Evolutionary conservation across 75 land plant genomes (phyloP).

Genomic region (Picea glauca): DNA sequence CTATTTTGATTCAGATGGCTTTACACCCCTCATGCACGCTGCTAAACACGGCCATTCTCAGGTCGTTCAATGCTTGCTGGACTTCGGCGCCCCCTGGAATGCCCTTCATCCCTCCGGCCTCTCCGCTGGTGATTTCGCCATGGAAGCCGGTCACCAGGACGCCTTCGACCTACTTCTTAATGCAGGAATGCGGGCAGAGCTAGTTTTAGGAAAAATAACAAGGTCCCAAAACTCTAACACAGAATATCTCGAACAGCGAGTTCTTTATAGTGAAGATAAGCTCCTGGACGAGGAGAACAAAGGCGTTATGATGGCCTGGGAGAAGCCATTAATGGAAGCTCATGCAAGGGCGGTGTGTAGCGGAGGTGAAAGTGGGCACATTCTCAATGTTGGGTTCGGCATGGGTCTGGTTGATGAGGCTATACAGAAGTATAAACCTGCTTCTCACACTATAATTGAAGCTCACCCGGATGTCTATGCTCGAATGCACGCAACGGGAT

Average conservation of each 20-base stretch:
- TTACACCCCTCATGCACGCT: constrained; percentile 92
- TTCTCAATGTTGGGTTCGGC: constrained; percentile 93
- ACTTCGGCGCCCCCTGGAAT: constrained; percentile 93
- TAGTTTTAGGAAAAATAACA: constrained; percentile 74
- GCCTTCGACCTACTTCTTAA: constrained; percentile 76
- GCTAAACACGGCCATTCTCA: constrained; percentile 70
- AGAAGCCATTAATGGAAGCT: constrained; percentile 96
- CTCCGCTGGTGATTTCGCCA: constrained; percentile 95
- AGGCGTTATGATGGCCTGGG: constrained; percentile 99
- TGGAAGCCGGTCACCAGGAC: constrained; percentile 83
- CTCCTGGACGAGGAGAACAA: constrained; percentile 81
- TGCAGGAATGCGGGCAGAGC: constrained; percentile 80
- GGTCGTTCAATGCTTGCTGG: constrained; percentile 52
- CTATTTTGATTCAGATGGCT: constrained; percentile 53
- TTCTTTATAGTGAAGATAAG: constrained; percentile 82
- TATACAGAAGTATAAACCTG: constrained; percentile 71
- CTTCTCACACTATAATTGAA: constrained; percentile 89
- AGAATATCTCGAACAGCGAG: constrained; percentile 80
- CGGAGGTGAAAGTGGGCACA: constrained; percentile 36
- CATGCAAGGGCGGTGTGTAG: constrained; percentile 91
- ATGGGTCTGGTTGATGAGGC: constrained; percentile 98
- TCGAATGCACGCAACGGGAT: constrained; percentile 80
- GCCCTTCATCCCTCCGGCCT: constrained; percentile 68
- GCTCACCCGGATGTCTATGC: constrained; percentile 97
- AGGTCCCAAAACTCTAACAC: constrained; percentile 14